Percentiles rank a stretch among this genome's conserved stretches.
Evolutionary conservation across 2,329 filamentous ascomycete genomes (phyloP).

Genomic region (Chaetomiaceae sp.): DNA sequence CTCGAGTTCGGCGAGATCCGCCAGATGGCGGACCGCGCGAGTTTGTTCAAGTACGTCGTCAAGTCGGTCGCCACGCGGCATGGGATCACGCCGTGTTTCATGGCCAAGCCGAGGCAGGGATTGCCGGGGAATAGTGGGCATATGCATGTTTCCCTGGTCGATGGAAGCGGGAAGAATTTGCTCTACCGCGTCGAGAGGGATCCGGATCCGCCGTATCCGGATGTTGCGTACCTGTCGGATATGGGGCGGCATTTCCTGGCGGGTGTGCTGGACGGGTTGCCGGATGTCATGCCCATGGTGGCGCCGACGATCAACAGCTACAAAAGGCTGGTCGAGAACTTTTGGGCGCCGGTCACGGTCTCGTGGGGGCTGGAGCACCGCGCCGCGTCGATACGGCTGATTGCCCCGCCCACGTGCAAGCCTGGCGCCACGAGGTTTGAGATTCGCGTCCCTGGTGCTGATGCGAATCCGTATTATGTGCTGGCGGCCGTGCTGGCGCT

Average conservation of each 20-base stretch:
- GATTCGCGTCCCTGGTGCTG: constrained; percentile 88
- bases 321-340: constrained; percentile 97
- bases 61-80: constrained; percentile 84
- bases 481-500: constrained; percentile 81
- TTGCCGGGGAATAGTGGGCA: constrained; percentile 94
- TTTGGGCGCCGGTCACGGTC: constrained; percentile 97
- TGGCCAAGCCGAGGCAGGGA: constrained; percentile 92
- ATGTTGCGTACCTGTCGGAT: constrained; percentile 78
- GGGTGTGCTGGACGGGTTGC: constrained; percentile 80
- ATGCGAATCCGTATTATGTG: constrained; percentile 84
- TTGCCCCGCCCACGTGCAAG: constrained; percentile 81
- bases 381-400: constrained; percentile 83
- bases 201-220: constrained; percentile 64
- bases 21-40: constrained; percentile 87
- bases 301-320: constrained; percentile 97
- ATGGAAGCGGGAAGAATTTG: constrained; percentile 76
- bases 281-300: constrained; percentile 91
- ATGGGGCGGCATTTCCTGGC: constrained; percentile 90
- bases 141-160: constrained; percentile 87
- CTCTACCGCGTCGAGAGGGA: constrained; percentile 72
- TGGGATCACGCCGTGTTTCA: constrained; percentile 94
- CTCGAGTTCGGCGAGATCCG: constrained; percentile 85
- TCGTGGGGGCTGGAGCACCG: constrained; percentile 97
- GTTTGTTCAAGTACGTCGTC: constrained; percentile 90
- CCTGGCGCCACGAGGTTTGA: constrained; percentile 87